Evolutionary conservation across 192 early-diverging fungal genomes (phyloP).

Genomic region (Coemansia sp.): DNA sequence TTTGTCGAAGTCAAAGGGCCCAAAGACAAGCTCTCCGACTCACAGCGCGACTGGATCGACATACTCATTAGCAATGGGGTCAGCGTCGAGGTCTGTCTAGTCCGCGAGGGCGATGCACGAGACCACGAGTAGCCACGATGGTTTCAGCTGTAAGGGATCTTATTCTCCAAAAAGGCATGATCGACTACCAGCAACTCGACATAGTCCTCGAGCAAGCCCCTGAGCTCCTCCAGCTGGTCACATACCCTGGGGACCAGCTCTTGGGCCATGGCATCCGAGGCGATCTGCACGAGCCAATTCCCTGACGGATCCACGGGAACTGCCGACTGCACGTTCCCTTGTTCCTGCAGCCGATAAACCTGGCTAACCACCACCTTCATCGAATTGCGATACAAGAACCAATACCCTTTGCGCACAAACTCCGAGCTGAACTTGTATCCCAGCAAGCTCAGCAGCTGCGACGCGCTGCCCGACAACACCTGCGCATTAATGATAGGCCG

Average conservation of each 20-base stretch:
- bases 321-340: constrained; percentile 52
- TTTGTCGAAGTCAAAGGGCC: constrained; percentile 75
- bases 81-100: constrained; percentile 63
- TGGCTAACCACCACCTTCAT: constrained; percentile 62
- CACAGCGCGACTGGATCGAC: constrained; percentile 70
- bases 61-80: constrained; percentile 55
- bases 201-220: constrained; percentile 54
- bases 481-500: constrained; percentile 64
- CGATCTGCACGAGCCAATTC: constrained; percentile 64
- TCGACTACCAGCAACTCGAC: constrained; percentile 55
- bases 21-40: constrained; percentile 64
- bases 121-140: constrained; percentile 4
- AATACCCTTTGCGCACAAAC: constrained; percentile 61
- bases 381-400: constrained; percentile 57
- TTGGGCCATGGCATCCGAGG: constrained; percentile 52
- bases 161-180: constrained; percentile 53
- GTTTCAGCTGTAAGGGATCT: constrained; percentile 35
- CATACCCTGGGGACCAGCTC: constrained; percentile 50
- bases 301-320: constrained; percentile 48
- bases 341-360: constrained; percentile 54
- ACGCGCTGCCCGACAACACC: constrained; percentile 61
- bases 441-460: constrained; percentile 66
- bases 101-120: constrained; percentile 42
- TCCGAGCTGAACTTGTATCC: constrained; percentile 75
- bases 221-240: constrained; percentile 56